Evolutionary conservation across 2,329 filamentous ascomycete genomes (phyloP).

Genomic region (Gnomoniopsis smithogilvyi): DNA sequence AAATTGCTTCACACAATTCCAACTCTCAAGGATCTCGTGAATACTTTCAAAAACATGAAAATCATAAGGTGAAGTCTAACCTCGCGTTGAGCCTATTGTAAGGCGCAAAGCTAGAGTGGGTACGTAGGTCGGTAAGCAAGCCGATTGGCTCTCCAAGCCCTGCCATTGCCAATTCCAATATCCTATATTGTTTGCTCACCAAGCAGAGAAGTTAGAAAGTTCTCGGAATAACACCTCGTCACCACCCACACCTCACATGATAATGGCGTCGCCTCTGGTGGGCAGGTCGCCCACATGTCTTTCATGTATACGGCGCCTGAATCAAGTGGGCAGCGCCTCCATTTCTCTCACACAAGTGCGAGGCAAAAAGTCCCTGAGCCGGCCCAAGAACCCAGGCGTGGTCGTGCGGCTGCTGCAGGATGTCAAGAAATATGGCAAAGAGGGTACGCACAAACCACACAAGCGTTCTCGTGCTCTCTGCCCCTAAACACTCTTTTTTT

Average conservation of each 20-base stretch:
- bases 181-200: neutral
- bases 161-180: neutral
- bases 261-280: slow-evolving; percentile 22
- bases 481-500: neutral
- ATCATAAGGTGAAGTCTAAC: neutral
- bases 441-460: slow-evolving; percentile 29
- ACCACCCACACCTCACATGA: neutral
- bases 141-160: neutral
- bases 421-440: slow-evolving; percentile 34
- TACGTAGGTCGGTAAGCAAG: neutral
- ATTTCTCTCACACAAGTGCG: slow-evolving; percentile 31
- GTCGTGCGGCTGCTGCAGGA: slow-evolving; percentile 41
- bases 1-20: too few species aligned
- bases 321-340: slow-evolving; percentile 18
- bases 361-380: slow-evolving; percentile 32
- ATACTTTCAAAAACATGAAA: neutral
- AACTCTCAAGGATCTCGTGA: too few species aligned
- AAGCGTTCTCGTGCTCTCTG: neutral
- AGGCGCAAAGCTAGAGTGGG: neutral
- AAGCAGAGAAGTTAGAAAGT: neutral
- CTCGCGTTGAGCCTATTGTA: neutral
- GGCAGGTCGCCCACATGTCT: slow-evolving; percentile 24
- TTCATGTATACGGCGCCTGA: slow-evolving; percentile 25
- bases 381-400: slow-evolving; percentile 37
- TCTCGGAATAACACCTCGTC: neutral